phyloP scores from a whole-genome alignment of 768 basidiomycete genomes.

The Fibroporia radiculosa region DNA sequence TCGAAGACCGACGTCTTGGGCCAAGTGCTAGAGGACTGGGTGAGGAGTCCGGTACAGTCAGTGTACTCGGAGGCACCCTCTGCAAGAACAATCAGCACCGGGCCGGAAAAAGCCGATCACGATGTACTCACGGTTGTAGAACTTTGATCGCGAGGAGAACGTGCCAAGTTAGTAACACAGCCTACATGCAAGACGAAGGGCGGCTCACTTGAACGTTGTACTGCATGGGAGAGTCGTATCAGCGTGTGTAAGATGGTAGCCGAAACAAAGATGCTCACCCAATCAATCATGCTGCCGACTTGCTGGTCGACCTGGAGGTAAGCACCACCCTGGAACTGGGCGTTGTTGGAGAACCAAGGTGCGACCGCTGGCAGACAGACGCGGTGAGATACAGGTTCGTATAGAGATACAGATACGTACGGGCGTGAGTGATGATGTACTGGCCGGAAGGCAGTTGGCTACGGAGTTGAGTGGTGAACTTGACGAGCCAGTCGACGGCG shows the following conservation, averaged over 20 bases:
- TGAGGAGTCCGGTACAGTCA: slow-evolving; percentile 31
- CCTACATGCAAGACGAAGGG: no score
- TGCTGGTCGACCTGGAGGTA: slow-evolving; percentile 45
- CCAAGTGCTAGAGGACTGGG: slow-evolving; percentile 30
- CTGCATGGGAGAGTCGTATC: slow-evolving; percentile 3
- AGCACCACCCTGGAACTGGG: slow-evolving; percentile 32
- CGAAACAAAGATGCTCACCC: slow-evolving; percentile 26
- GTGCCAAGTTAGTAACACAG: background rate
- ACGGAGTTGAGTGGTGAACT: slow-evolving; percentile 45
- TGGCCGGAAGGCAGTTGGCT: slow-evolving; percentile 36
- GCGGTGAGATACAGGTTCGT: slow-evolving; percentile 12
- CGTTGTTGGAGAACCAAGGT: slow-evolving; percentile 30
- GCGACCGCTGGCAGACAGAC: slow-evolving; percentile 32
- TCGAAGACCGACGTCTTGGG: slow-evolving; percentile 41
- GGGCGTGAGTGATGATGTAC: slow-evolving; percentile 50
- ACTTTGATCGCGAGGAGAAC: slow-evolving; percentile 32
- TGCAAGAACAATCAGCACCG: slow-evolving; percentile 7
- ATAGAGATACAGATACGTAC: slow-evolving; percentile 21
- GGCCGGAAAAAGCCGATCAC: background rate
- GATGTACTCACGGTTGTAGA: slow-evolving; percentile 27
- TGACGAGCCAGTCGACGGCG: slow-evolving; percentile 39
- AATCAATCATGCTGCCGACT: slow-evolving; percentile 56
- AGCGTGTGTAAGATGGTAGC: background rate
- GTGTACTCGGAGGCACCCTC: slow-evolving; percentile 33
- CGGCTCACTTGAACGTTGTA: slow-evolving; percentile 25